Evolutionary conservation across 306 rosid genomes (phyloP), one percentile per base, ranked within the genome.

Genomic region (Prunus mira): DNA sequence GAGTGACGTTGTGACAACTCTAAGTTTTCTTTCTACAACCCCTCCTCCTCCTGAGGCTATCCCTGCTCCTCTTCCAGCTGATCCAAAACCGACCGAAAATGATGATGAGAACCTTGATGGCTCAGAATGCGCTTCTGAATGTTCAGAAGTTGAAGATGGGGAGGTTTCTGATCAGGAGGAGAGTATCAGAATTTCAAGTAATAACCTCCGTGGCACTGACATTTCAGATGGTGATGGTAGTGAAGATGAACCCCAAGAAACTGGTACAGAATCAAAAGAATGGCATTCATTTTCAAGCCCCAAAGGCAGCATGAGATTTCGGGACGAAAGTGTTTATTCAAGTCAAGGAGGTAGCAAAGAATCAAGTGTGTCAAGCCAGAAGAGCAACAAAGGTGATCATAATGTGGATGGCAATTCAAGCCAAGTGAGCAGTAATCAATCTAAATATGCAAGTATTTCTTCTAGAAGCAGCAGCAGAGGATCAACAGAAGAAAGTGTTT

Each of bases 1-100:
- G 87, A 87, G 88, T 67, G 98, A 94, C 70, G 92, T 90, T 63
- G 93, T 91, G 41, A 80, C 86, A 13, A 89, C 98, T 71, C 83
- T 94, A 9, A 90, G 96, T 73, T 94, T 91, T 71, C 96, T 91
- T 74, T 84, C 91, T 17, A 78, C 85, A 2, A 15, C 62, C 24
- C 87, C 91, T 45, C 57, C 80, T 5, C 87, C 93, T 28, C 68
- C 77, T 2, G 77, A 38, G 66, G 60, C 52, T 62, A 49, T 72
- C 43, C 78, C 74, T 27, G 73, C 75, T 51, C 78, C 82, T 78
- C 64, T 67, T 38, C 75, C 24, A 47, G 60, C 56, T 67, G 50
- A 32, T 75, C 64, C 70, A 25, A 54, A 82, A 4, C 41, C 24
- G 71, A 64, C 25, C 32, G 79, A 65, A 49, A 71, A 43, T 3